A percentile compares a stretch with the other conserved stretches of the same genome.
Evolutionary conservation across 2,329 filamentous ascomycete genomes (phyloP).

Genomic region (Ophiostoma novo-ulmi): DNA sequence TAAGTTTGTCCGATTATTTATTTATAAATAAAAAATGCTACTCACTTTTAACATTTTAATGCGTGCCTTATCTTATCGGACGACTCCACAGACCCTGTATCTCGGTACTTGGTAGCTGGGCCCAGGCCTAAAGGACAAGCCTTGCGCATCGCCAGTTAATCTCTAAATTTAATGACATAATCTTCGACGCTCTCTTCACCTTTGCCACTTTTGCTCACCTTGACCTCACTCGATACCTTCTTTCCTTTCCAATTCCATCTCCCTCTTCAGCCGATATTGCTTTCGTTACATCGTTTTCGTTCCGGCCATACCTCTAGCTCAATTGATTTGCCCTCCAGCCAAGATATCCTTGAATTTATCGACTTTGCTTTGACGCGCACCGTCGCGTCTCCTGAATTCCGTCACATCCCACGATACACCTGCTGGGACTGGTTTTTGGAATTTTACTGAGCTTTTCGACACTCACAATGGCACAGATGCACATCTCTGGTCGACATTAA

Average conservation of each 20-base stretch:
- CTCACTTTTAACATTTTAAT: neutral
- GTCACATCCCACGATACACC: neutral
- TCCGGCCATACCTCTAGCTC: neutral
- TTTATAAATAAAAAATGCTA: neutral
- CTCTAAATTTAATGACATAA: conserved; percentile 7
- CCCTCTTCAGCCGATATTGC: neutral
- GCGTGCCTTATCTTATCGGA: neutral
- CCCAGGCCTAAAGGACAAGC: neutral
- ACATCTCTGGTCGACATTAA: neutral
- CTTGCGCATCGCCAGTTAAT: neutral
- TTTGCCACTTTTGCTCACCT: neutral
- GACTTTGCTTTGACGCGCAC: conserved; percentile 5
- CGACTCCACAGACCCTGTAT: neutral
- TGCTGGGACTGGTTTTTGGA: neutral
- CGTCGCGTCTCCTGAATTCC: conserved; percentile 5
- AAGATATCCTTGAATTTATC: neutral
- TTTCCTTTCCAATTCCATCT: neutral
- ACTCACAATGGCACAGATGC: neutral
- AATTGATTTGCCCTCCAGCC: neutral
- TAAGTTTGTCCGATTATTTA: conserved; percentile 12
- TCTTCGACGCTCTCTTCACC: neutral
- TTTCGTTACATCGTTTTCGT: neutral
- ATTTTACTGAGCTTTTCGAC: neutral
- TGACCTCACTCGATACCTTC: neutral
- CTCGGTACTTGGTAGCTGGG: neutral